Evolutionary conservation across 2,329 filamentous ascomycete genomes (phyloP).

Genomic region (Neocatenulostroma microsporum): DNA sequence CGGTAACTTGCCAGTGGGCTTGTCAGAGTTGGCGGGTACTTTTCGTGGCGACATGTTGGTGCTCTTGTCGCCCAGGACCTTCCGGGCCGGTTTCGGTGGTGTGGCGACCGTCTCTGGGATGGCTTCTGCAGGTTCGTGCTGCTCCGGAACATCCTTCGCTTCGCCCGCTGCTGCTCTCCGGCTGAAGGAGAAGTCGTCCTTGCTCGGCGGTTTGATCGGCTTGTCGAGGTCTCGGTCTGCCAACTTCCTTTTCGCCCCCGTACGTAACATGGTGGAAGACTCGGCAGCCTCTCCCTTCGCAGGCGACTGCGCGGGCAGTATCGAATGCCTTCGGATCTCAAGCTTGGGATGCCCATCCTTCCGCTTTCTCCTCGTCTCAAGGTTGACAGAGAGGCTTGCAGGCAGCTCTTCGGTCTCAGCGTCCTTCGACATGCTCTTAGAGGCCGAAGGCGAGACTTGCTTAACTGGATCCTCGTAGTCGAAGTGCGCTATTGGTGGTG

Average conservation of each 20-base stretch:
- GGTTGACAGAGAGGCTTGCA: conserved; percentile 36
- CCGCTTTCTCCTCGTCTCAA: conserved; percentile 47
- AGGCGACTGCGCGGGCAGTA: conserved; percentile 36
- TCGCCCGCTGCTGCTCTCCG: no score
- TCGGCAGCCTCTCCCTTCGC: conserved; percentile 30
- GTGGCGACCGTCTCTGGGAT: no score
- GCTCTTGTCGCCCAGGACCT: conserved; percentile 36
- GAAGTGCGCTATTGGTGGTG: conserved; percentile 48
- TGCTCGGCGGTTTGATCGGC: conserved; percentile 19
- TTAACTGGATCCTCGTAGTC: conserved; percentile 43
- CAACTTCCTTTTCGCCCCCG: conserved; percentile 52
- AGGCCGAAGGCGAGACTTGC: conserved; percentile 11
- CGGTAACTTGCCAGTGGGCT: conserved; percentile 12
- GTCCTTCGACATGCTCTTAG: no score
- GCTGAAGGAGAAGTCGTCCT: conserved; percentile 43
- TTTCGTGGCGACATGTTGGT: conserved; percentile 32
- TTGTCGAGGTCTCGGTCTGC: conserved; percentile 47
- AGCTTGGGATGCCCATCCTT: conserved; percentile 44
- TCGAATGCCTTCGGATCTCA: conserved; percentile 34
- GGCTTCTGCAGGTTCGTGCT: no score
- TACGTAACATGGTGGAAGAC: conserved; percentile 31
- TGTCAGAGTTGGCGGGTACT: conserved; percentile 4
- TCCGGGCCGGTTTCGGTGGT: conserved; percentile 18
- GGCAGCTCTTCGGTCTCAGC: conserved; percentile 31
- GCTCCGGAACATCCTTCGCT: no score